Evolutionary conservation across 2,329 filamentous ascomycete genomes (phyloP).

Genomic region (Fusarium sp.): DNA sequence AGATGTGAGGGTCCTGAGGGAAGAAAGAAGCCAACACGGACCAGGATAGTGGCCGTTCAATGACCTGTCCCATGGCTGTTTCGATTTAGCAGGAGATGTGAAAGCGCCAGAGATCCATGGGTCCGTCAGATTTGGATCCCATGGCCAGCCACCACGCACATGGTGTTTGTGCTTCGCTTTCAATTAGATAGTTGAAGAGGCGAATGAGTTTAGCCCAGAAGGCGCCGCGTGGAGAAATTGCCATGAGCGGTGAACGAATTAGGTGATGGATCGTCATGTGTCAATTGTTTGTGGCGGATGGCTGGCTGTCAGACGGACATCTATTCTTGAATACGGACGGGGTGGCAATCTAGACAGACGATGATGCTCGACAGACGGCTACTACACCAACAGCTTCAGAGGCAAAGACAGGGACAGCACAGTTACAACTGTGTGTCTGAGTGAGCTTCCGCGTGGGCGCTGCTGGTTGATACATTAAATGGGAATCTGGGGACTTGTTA

Average conservation of each 20-base stretch:
- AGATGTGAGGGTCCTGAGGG: constrained; percentile 9
- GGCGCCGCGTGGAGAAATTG: constrained; percentile 14
- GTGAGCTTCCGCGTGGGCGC: constrained; percentile 18
- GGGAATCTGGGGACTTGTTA: constrained; percentile 32
- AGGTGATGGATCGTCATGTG: constrained; percentile 33
- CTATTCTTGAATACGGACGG: constrained; percentile 13
- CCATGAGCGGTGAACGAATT: constrained; percentile 37
- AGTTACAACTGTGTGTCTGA: constrained; percentile 13
- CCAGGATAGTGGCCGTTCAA: constrained; percentile 16
- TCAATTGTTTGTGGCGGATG: constrained; percentile 29
- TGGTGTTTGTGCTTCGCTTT: constrained; percentile 14
- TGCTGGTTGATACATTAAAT: constrained; percentile 28
- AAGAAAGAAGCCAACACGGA: constrained; percentile 25
- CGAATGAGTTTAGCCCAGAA: constrained; percentile 13
- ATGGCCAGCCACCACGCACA: constrained; percentile 16
- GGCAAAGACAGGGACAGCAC: not conserved
- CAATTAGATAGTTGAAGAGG: constrained; percentile 22
- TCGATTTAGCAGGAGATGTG: constrained; percentile 13
- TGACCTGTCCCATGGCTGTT: constrained; percentile 20
- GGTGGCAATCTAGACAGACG: constrained; percentile 6
- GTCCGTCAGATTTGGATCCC: constrained; percentile 21
- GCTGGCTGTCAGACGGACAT: constrained; percentile 7
- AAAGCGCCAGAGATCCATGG: constrained; percentile 10
- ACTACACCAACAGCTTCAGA: not conserved
- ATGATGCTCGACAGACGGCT: not conserved